Percentiles rank a stretch among this genome's conserved stretches.
Conservation (phyloP, 768 basidiomycete genomes). For the Rickenella mellea region DNA sequence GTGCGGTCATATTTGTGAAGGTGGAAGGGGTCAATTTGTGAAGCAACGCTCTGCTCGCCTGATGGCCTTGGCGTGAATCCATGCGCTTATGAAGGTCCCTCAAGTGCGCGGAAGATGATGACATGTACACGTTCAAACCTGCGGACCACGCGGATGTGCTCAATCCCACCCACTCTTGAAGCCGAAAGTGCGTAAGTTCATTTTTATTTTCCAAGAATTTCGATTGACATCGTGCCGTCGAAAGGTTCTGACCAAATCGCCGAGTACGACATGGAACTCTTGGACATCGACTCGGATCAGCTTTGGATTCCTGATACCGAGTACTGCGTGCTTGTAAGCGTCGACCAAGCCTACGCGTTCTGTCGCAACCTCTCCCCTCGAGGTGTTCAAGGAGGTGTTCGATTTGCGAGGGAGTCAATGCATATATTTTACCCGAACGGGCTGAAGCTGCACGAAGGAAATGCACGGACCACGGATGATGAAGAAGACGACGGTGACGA, state of each 20-base stretch:
- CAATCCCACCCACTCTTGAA: constrained; percentile 83
- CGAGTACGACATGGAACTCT: constrained; percentile 98
- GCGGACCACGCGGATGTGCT: constrained; percentile 84
- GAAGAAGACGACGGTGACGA: constrained; percentile 31
- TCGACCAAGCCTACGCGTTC: constrained; percentile 83
- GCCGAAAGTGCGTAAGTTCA: constrained; percentile 57
- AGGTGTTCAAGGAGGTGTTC: constrained; percentile 93
- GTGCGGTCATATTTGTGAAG: constrained; percentile 85
- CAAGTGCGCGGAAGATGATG: constrained; percentile 95
- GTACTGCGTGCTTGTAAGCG: constrained; percentile 86
- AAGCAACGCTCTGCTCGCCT: constrained; percentile 90
- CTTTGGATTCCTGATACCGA: constrained; percentile 96
- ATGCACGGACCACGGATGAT: constrained; percentile 32
- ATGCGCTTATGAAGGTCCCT: constrained; percentile 86
- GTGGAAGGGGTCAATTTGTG: constrained; percentile 75
- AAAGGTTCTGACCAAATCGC: constrained; percentile 87
- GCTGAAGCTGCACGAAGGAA: constrained; percentile 41
- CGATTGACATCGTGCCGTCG: neutral
- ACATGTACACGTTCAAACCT: constrained; percentile 84
- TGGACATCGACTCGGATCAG: constrained; percentile 96
- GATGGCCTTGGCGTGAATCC: constrained; percentile 89
- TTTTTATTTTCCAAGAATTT: constrained; percentile 1
- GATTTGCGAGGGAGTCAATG: constrained; percentile 93
- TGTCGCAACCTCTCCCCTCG: constrained; percentile 94
- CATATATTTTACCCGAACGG: constrained; percentile 74